Conservation (phyloP, 176 grass and related monocot species). For the Oropetium thomaeum region DNA sequence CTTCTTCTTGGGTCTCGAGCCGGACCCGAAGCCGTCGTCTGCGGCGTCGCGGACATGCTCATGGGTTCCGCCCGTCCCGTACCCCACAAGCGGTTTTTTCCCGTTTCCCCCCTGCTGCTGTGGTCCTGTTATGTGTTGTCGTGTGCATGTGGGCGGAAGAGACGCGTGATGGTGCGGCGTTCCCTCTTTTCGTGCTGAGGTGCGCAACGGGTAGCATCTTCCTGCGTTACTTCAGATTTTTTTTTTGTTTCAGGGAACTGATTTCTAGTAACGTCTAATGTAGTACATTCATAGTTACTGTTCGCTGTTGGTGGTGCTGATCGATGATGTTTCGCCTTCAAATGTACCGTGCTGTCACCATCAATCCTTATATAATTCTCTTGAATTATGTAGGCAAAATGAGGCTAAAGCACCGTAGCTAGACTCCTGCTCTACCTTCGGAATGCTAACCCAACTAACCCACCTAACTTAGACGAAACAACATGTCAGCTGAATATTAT, state of each 20-base stretch:
- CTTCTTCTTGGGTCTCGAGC: neutral
- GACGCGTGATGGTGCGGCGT: neutral
- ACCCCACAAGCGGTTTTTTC: neutral
- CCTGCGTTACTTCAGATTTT: slow-evolving; percentile 10
- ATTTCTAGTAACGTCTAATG: neutral
- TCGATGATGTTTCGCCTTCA: neutral
- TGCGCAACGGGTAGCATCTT: neutral
- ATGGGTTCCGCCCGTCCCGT: neutral
- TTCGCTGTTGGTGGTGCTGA: neutral
- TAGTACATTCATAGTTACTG: neutral
- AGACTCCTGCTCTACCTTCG: neutral
- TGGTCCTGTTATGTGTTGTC: slow-evolving; percentile 20
- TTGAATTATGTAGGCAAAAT: neutral
- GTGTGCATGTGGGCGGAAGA: slow-evolving; percentile 20
- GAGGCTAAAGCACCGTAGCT: neutral
- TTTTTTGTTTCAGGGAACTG: neutral
- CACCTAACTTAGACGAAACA: neutral
- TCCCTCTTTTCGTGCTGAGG: neutral
- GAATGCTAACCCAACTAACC: neutral
- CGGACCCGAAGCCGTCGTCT: neutral
- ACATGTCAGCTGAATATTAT: neutral
- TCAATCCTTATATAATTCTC: too few species aligned
- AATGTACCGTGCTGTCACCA: neutral
- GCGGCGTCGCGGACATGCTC: slow-evolving; percentile 11
- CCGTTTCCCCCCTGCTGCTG: too few species aligned